phyloP scores from a whole-genome alignment of 495 filamentous ascomycete species.

The Staphylotrichum longicolle region DNA sequence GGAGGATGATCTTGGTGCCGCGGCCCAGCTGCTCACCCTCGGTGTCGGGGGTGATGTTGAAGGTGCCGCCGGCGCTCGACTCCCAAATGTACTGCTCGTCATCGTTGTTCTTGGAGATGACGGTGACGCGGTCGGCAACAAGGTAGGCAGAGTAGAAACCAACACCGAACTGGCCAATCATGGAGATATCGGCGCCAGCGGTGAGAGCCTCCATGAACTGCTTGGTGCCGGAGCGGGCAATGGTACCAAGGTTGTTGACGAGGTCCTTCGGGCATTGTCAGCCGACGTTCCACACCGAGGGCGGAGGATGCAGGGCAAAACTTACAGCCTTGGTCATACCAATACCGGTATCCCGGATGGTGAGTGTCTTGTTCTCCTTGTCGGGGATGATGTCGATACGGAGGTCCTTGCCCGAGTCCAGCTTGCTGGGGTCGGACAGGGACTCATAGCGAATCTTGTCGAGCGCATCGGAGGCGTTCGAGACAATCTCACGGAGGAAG shows the following conservation, averaged over 20 bases:
- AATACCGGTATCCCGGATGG: conserved; percentile 95
- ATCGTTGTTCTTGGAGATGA: conserved; percentile 98
- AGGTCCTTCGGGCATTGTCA: conserved; percentile 63
- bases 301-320: conserved; percentile 28
- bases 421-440: conserved; percentile 93
- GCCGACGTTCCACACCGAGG: conserved; percentile 10
- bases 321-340: conserved; percentile 99
- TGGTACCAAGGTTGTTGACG: conserved; percentile 99
- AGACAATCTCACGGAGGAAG: conserved; percentile 96
- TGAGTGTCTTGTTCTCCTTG: conserved; percentile 95
- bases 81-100: conserved; percentile 99
- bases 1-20: conserved; percentile 95
- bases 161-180: conserved; percentile 99
- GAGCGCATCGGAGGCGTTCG: conserved; percentile 96
- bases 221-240: conserved; percentile 98
- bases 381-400: conserved; percentile 97
- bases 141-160: conserved; percentile 99
- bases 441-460: conserved; percentile 99
- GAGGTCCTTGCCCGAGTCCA: conserved; percentile 94
- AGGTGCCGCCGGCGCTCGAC: conserved; percentile 94
- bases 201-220: conserved; percentile 99
- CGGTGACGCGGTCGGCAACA: conserved; percentile 92
- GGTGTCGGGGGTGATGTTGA: conserved; percentile 87
- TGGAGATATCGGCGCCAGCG: conserved; percentile 98
- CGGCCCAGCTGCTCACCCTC: conserved; percentile 88